phyloP scores from a whole-genome alignment of 2,329 filamentous ascomycete species.

The Sarocladium strictum region DNA sequence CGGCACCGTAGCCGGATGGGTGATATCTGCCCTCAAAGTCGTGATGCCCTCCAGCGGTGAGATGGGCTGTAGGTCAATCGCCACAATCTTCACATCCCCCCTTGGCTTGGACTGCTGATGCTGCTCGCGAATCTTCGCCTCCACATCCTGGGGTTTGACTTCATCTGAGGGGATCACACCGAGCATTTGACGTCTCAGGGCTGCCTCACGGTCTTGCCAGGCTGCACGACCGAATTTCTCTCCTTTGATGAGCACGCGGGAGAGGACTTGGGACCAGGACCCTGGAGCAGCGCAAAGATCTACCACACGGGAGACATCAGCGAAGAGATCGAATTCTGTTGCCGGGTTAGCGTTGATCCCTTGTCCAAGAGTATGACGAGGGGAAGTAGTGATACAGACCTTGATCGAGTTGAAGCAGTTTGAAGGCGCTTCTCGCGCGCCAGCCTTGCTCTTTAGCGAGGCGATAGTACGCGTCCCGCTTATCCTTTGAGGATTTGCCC shows the following conservation, averaged over 20 bases:
- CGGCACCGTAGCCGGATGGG: constrained; percentile 90
- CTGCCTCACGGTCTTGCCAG: constrained; percentile 79
- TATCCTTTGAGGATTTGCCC: constrained; percentile 98
- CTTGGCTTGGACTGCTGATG: constrained; percentile 36
- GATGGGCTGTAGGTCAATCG: constrained; percentile 95
- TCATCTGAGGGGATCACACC: constrained; percentile 34
- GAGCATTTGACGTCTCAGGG: constrained; percentile 56
- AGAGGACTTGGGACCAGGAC: constrained; percentile 96
- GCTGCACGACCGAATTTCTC: constrained; percentile 81
- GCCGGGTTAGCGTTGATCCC: no score
- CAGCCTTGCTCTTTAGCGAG: constrained; percentile 98
- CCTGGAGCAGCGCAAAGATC: constrained; percentile 94
- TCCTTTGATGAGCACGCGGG: constrained; percentile 85
- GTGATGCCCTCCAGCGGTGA: constrained; percentile 87
- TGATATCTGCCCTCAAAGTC: constrained; percentile 91
- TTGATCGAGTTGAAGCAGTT: constrained; percentile 90
- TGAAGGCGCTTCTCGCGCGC: constrained; percentile 94
- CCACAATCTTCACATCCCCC: constrained; percentile 83
- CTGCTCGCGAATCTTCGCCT: constrained; percentile 11
- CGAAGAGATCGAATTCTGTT: constrained; percentile 87
- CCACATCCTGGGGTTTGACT: constrained; percentile 13
- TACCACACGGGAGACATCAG: constrained; percentile 84
- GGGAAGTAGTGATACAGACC: constrained; percentile 31
- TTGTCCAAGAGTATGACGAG: no score
- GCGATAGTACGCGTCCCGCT: constrained; percentile 95